phyloP scores from a whole-genome alignment of 768 basidiomycete genomes.

The Pholiota molesta region DNA sequence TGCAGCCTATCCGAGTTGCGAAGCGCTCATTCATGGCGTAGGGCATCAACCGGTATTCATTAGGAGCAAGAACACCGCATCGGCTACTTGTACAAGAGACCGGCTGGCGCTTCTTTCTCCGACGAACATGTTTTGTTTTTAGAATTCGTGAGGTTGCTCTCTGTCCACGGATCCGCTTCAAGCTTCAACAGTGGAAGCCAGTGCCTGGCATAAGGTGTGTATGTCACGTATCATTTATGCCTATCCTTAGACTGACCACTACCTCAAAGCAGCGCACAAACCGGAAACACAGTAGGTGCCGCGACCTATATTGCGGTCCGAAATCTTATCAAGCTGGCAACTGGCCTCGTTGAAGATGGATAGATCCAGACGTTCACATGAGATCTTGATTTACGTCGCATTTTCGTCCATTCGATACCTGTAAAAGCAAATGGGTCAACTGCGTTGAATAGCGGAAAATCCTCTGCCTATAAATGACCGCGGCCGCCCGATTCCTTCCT shows the following conservation, averaged over 20 bases:
- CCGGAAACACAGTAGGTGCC: slow-evolving; percentile 6
- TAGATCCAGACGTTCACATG: slow-evolving; percentile 10
- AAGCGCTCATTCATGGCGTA: slow-evolving; percentile 2
- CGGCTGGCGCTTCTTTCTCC: slow-evolving; percentile 15
- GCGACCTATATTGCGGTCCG: slow-evolving; percentile 11
- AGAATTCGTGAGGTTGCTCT: background rate
- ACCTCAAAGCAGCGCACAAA: slow-evolving; percentile 7
- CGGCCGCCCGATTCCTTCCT: background rate
- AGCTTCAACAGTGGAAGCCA: slow-evolving; percentile 3
- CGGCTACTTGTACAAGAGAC: slow-evolving; percentile 21
- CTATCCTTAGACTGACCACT: slow-evolving; percentile 1
- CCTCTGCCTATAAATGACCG: slow-evolving; percentile 6
- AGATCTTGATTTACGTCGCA: slow-evolving; percentile 7
- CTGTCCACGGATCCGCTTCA: background rate
- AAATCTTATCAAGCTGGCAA: slow-evolving; percentile 12
- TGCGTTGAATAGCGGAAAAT: background rate
- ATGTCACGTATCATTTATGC: background rate
- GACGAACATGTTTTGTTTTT: slow-evolving; percentile 18
- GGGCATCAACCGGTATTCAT: slow-evolving; percentile 22
- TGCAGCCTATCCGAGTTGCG: background rate
- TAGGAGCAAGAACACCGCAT: slow-evolving; percentile 16
- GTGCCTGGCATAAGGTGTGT: background rate
- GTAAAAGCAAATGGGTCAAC: slow-evolving; percentile 1
- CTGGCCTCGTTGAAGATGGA: slow-evolving; percentile 10
- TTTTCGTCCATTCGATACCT: background rate